These are phyloP conservation scores for Aspergillus amoenus DNA, from an alignment of 2,329 filamentous ascomycete species.

Conservation along the genomic window DNA sequence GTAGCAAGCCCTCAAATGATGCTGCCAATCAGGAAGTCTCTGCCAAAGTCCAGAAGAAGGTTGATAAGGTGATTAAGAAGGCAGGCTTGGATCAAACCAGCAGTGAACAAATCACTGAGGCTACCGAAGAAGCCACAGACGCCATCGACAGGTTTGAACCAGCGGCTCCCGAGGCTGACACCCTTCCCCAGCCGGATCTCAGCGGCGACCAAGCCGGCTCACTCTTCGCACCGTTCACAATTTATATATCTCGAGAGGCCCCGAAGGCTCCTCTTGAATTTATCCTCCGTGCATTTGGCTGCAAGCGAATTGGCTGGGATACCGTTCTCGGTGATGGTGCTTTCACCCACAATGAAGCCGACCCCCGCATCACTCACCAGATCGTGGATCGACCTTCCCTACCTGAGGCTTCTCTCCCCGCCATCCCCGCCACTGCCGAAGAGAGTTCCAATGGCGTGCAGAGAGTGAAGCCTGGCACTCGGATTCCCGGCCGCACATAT, in stretches of 20 bases:
- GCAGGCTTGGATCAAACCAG: conserved; percentile 41
- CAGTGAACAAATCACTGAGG: conserved; percentile 45
- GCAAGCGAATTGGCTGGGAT: conserved; percentile 95
- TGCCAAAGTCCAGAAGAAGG: conserved; percentile 66
- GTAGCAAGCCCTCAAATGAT: conserved; percentile 54
- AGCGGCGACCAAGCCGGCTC: conserved; percentile 66
- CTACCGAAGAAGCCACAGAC: conserved; percentile 53
- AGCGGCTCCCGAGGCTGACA: conserved; percentile 77
- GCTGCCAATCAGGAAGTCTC: conserved; percentile 59
- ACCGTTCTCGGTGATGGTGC: conserved; percentile 84
- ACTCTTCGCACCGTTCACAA: conserved; percentile 85
- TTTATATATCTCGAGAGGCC: conserved; percentile 92
- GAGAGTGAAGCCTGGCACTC: conserved; percentile 60
- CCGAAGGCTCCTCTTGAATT: conserved; percentile 90
- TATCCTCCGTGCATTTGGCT: conserved; percentile 88
- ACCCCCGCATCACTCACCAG: conserved; percentile 91
- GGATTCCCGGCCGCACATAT: conserved; percentile 89
- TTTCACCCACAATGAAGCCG: conserved; percentile 84
- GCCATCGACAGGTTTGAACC: conserved; percentile 91
- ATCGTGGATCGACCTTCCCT: conserved; percentile 87
- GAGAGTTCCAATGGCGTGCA: conserved; percentile 38
- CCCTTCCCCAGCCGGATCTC: conserved; percentile 74
- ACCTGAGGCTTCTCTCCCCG: conserved; percentile 53
- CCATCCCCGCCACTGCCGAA: conserved; percentile 44
- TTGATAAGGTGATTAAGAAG: conserved; percentile 55